Evolutionary conservation across 345 rosid genomes (phyloP).

Genomic region (Passiflora organensis): DNA sequence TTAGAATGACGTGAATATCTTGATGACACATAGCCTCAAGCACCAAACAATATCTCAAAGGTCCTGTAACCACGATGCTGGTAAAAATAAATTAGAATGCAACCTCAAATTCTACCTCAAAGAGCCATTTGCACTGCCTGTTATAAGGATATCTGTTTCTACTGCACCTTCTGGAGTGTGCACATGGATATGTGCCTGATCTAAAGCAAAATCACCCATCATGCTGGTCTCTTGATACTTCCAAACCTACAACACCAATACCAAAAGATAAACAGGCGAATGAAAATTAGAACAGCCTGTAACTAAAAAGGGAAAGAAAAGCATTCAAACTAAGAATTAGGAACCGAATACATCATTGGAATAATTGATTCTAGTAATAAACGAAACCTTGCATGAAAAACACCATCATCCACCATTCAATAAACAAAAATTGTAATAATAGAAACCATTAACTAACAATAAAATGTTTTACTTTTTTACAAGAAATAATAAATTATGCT

Average conservation of each 20-base stretch:
- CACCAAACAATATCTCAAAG: not conserved
- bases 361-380: no score
- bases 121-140: slow-evolving; percentile 50
- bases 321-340: no score
- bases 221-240: slow-evolving; percentile 37
- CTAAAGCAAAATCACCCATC: slow-evolving; percentile 50
- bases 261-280: not conserved
- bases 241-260: slow-evolving; percentile 43
- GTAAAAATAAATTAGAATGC: slow-evolving; percentile 7
- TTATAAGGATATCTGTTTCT: slow-evolving; percentile 35
- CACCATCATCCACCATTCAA: no score
- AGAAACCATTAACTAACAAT: no score
- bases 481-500: no score
- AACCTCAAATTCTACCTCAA: slow-evolving; percentile 45
- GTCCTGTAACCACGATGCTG: no score
- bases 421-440: no score
- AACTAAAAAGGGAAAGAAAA: not conserved
- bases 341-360: no score
- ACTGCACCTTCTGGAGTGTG: slow-evolving; percentile 49
- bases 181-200: slow-evolving; percentile 31
- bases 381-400: no score
- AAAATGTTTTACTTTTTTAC: no score
- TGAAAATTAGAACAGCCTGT: not conserved
- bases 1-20: no score
- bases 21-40: not conserved